These are phyloP conservation scores for Phaffia tasmanica DNA, from an alignment of 768 basidiomycete genomes.

Conservation along the genomic window DNA sequence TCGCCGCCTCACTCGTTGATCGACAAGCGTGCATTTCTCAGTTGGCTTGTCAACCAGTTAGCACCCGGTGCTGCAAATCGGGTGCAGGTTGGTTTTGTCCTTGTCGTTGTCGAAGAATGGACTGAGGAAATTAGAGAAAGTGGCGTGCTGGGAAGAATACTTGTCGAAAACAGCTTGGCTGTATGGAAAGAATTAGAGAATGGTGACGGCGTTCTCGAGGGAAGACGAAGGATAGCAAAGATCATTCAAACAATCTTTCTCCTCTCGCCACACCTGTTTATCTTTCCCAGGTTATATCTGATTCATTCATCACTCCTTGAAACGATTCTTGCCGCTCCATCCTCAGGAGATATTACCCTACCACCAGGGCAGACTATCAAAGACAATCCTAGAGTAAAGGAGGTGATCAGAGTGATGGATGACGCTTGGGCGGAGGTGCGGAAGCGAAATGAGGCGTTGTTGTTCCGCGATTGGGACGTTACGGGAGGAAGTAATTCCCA, in stretches of 20 bases:
- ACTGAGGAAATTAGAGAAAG: background rate
- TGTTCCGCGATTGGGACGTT: slow-evolving; percentile 17
- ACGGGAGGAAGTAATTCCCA: background rate
- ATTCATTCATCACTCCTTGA: slow-evolving; percentile 1
- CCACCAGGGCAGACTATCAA: background rate
- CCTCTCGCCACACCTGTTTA: slow-evolving; percentile 18
- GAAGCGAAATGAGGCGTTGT: slow-evolving; percentile 15
- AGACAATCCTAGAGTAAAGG: slow-evolving; percentile 14
- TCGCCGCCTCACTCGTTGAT: slow-evolving; percentile 7
- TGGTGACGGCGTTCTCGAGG: slow-evolving; percentile 1
- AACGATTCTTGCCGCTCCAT: slow-evolving; percentile 5
- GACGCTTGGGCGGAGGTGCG: slow-evolving; percentile 15
- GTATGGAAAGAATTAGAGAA: slow-evolving; percentile 14
- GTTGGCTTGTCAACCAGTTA: slow-evolving; percentile 14
- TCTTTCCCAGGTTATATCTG: slow-evolving; percentile 13
- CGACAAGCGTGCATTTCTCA: slow-evolving; percentile 15
- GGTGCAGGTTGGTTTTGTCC: slow-evolving; percentile 21
- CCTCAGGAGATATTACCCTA: slow-evolving; percentile 10
- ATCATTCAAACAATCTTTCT: slow-evolving; percentile 20
- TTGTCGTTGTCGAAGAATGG: slow-evolving; percentile 17
- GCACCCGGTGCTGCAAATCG: slow-evolving; percentile 11
- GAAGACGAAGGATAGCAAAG: slow-evolving; percentile 1
- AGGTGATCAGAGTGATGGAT: slow-evolving; percentile 14
- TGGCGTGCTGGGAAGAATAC: slow-evolving; percentile 9
- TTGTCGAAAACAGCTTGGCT: slow-evolving; percentile 9